Conservation (phyloP, 2,329 filamentous ascomycete species). For the Cladosporium phlei region DNA sequence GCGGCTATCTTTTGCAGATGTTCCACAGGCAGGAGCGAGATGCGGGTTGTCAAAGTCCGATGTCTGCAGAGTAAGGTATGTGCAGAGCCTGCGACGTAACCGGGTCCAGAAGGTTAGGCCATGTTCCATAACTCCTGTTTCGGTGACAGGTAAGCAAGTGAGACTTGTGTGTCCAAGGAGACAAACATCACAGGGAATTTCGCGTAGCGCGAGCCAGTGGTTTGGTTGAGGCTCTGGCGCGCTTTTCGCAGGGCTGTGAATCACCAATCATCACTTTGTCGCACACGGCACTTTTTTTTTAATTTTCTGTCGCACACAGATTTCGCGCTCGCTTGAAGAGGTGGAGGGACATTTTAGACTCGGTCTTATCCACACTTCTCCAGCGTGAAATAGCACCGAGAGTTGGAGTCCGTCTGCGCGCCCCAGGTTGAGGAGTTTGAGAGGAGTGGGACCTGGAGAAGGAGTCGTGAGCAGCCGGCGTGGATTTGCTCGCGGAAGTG, state of each 20-base stretch:
- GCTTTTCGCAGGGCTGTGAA: not conserved
- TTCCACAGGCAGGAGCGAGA: too few species aligned
- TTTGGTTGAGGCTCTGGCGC: conserved; percentile 12
- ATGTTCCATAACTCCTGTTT: too few species aligned
- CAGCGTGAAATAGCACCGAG: conserved; percentile 6
- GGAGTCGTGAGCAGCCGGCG: conserved; percentile 3
- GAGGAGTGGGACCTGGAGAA: conserved; percentile 12
- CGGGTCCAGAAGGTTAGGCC: too few species aligned
- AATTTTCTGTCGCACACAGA: too few species aligned
- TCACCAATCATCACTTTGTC: not conserved
- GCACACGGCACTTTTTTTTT: not conserved
- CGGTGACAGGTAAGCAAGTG: too few species aligned
- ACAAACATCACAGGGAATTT: too few species aligned
- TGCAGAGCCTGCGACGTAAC: too few species aligned
- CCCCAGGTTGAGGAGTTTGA: conserved; percentile 4
- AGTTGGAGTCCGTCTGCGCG: conserved; percentile 1
- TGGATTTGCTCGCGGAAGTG: too few species aligned
- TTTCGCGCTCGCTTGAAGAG: conserved; percentile 10
- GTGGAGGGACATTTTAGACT: conserved; percentile 13
- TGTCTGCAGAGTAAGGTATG: too few species aligned
- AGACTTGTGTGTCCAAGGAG: too few species aligned
- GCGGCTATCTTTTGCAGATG: too few species aligned
- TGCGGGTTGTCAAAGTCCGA: too few species aligned
- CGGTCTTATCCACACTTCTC: conserved; percentile 13
- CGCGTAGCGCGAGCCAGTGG: conserved; percentile 8